phyloP scores from a whole-genome alignment of 257 asterid genomes.

The Knoxia roxburghii region DNA sequence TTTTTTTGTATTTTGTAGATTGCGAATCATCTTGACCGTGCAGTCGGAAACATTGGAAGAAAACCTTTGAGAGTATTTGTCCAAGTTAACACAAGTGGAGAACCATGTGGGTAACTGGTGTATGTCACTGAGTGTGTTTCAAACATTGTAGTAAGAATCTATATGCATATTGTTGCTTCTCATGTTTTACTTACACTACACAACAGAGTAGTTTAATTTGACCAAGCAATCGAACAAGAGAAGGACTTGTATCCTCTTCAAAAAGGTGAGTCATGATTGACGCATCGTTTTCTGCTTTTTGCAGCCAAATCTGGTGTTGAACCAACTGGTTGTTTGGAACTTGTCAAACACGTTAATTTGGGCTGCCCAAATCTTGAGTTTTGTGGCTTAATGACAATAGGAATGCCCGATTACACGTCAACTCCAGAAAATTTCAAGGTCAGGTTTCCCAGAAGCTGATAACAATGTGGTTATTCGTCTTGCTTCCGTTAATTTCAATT shows the following conservation, averaged over 20 bases:
- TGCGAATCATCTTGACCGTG: constrained; percentile 80
- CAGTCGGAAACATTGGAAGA: constrained; percentile 65
- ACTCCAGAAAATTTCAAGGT: constrained; percentile 99
- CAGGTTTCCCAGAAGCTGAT: constrained; percentile 1
- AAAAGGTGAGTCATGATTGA: background rate
- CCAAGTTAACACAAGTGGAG: constrained; percentile 98
- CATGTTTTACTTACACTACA: background rate
- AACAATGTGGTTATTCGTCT: background rate
- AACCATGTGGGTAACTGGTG: constrained; percentile 77
- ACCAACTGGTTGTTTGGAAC: constrained; percentile 65
- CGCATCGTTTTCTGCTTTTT: constrained; percentile 12
- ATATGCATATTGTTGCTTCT: background rate
- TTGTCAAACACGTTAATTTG: constrained; percentile 50
- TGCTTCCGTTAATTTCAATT: background rate
- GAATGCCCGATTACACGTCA: constrained; percentile 93
- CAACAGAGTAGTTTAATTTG: background rate
- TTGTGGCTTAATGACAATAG: constrained; percentile 93
- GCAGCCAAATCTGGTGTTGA: constrained; percentile 93
- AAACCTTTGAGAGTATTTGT: constrained; percentile 76
- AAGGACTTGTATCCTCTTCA: background rate
- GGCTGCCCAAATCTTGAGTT: constrained; percentile 85
- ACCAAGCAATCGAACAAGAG: background rate
- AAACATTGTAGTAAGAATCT: background rate
- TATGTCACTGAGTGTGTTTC: constrained; percentile 19
- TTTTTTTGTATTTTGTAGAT: constrained; percentile 38